Percentiles rank a stretch among this genome's conserved stretches.
These are phyloP conservation scores for Heliosperma pusillum DNA, from an alignment of 148 eudicot genomes.

Conservation along the genomic window DNA sequence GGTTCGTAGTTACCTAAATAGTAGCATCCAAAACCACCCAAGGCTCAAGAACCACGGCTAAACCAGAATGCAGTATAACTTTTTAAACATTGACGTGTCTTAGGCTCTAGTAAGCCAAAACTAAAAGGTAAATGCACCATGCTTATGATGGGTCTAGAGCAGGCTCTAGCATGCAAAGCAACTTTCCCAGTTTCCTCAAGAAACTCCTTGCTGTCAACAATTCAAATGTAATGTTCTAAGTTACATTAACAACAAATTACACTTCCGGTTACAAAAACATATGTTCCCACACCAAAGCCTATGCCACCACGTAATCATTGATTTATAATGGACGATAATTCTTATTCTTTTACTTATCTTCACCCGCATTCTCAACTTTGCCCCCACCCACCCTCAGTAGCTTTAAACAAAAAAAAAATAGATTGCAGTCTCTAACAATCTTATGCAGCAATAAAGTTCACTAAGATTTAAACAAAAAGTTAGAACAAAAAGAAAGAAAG, in stretches of 20 bases:
- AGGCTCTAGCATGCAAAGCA: not conserved
- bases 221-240: not conserved
- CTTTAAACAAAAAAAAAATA: not conserved
- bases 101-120: not conserved
- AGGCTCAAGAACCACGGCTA: not conserved
- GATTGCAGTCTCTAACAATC: conserved; percentile 1
- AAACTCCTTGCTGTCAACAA: not conserved
- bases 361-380: not conserved
- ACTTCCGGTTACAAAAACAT: not conserved
- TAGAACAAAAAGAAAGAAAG: not conserved
- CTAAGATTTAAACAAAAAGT: not conserved
- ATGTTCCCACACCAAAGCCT: not conserved
- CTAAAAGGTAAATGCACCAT: not conserved
- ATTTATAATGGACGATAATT: not conserved
- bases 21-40: not conserved
- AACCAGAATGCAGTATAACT: not conserved
- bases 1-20: not conserved
- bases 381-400: not conserved
- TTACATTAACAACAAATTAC: not conserved
- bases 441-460: not conserved
- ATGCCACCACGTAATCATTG: not conserved
- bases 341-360: conserved; percentile 1
- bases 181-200: not conserved
- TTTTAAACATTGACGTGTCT: not conserved
- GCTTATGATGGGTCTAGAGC: not conserved